A percentile compares a stretch with the other conserved stretches of the same genome.
Conservation (phyloP, 1,284 basidiomycete genomes). For the Tilletia horrida region DNA sequence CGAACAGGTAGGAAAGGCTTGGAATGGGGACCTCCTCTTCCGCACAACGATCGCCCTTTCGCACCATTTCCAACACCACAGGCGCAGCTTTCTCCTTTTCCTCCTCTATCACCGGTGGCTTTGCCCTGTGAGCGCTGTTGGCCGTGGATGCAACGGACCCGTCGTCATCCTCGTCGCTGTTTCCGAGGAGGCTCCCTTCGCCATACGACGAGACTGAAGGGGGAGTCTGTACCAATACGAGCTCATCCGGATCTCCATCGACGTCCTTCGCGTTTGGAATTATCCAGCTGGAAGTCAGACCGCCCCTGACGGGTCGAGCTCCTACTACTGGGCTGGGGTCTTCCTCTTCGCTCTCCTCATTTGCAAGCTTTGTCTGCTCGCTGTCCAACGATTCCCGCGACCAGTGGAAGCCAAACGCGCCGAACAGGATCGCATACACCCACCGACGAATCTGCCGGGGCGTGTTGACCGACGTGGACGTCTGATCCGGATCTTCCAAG, state of each 20-base stretch:
- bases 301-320: conserved; percentile 24
- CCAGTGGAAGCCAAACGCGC: conserved; percentile 44
- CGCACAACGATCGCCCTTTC: neutral
- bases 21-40: neutral
- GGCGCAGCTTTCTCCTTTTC: conserved; percentile 10
- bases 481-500: conserved; percentile 40
- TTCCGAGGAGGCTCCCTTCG: neutral
- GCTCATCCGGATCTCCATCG: conserved; percentile 39
- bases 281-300: conserved; percentile 23
- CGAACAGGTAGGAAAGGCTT: neutral
- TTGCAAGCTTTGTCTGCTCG: neutral
- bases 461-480: conserved; percentile 30
- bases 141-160: neutral
- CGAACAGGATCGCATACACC: conserved; percentile 36
- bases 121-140: too few species aligned
- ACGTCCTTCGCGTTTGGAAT: conserved; percentile 17
- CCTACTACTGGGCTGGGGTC: neutral
- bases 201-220: conserved; percentile 32
- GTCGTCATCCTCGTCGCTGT: conserved; percentile 23
- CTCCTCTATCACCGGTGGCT: neutral
- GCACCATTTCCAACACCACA: conserved; percentile 2
- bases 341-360: conserved; percentile 17
- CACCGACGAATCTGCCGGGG: conserved; percentile 34
- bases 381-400: conserved; percentile 38
- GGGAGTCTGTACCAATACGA: conserved; percentile 40